Evolutionary conservation across 306 rosid species (phyloP), one percentile per base, ranked within the genome.

Genomic region (Vigna nakashimae): DNA sequence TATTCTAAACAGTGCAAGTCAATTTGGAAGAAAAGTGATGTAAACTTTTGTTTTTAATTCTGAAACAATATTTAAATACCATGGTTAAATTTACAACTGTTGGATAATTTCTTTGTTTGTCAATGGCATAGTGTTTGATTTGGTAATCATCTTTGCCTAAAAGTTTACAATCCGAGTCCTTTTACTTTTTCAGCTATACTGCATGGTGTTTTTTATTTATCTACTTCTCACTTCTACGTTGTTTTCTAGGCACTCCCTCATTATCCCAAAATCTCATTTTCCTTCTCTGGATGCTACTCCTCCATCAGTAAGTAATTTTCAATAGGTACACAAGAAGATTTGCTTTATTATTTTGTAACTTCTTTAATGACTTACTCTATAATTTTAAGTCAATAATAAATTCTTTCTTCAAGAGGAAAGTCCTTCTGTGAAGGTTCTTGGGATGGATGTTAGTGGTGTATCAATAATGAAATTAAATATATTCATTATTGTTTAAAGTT

Each of bases 211-310:
- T 52, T 50, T 58, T 75, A 73, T 65, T 22, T 66, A 59, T 79
- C 62, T 49, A 32, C 71, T 53, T 76, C 68, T 86, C 67, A 79
- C 34, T n/a, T 75, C 43, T 63, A 53, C 8, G 30, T 38, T 82
- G 76, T 83, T 83, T 52, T 46, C 26, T 87, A 95, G 99, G 91
- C 99, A 95, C 87, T 91, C 97, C 73, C 97, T 95, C 63, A 88
- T 95, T 57, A 95, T 95, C 82, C 99, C 99, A 32, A 95, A 91
- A 80, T 88, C 89, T 73, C 99, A 92, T 84, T 95, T 80, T 73
- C 85, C 89, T 75, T 95, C 99, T 32, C 71, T 95, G 84, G 91
- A 86, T 81, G 89, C 80, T n/a, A 95, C 99, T 48, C 99, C 99
- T 55, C 90, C 98, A 69, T 85, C 90, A 14, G 99, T 95, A 90